Percentiles rank a stretch among this genome's conserved stretches.
Conservation (phyloP, 179 eudicot genomes). For the Nepenthes alata region DNA sequence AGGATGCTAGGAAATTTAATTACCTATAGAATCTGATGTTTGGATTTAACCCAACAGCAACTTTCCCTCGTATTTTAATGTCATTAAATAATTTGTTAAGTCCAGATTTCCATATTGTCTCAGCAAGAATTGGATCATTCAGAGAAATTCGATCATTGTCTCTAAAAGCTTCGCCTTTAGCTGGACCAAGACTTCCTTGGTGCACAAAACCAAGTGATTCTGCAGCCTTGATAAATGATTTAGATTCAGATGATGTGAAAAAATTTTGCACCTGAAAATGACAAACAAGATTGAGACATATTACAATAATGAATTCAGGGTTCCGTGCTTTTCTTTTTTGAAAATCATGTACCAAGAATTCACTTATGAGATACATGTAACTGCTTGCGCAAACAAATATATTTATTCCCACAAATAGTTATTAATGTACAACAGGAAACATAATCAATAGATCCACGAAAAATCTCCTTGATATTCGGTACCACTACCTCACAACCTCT, state of each 20-base stretch:
- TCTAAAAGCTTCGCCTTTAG: slow-evolving; percentile 83
- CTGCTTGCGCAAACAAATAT: too few species aligned
- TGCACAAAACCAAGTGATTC: slow-evolving; percentile 77
- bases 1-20: too few species aligned
- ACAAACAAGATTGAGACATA: slow-evolving; percentile 13
- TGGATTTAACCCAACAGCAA: slow-evolving; percentile 83
- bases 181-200: slow-evolving; percentile 96
- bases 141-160: slow-evolving; percentile 88
- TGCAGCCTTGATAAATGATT: slow-evolving; percentile 61
- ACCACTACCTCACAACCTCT: too few species aligned
- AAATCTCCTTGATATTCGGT: too few species aligned
- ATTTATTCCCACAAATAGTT: too few species aligned
- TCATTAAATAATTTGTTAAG: slow-evolving; percentile 45
- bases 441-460: too few species aligned
- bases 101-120: slow-evolving; percentile 65
- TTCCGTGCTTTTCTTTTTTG: too few species aligned
- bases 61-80: slow-evolving; percentile 61
- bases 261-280: slow-evolving; percentile 60
- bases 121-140: slow-evolving; percentile 64
- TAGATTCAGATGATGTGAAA: slow-evolving; percentile 57
- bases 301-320: too few species aligned
- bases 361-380: too few species aligned
- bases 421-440: too few species aligned
- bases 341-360: too few species aligned
- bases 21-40: slow-evolving; percentile 89